Percentiles rank a stretch among this genome's conserved stretches.
Evolutionary conservation across 352 stramenopile genomes (phyloP).

Genomic region (Hyphochytrium catenoides): DNA sequence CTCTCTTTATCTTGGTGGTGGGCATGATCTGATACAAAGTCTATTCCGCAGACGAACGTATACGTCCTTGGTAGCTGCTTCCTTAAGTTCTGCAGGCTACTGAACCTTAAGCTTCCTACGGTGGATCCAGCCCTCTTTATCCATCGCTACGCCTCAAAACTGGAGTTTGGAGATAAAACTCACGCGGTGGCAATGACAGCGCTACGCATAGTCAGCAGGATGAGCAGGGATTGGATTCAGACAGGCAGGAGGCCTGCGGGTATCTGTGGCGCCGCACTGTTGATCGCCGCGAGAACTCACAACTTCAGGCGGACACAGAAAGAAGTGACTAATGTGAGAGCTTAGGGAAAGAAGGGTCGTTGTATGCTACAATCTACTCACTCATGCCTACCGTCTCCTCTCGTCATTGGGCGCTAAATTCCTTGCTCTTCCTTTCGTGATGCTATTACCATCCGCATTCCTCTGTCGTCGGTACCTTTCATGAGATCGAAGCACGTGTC

Average conservation of each 20-base stretch:
- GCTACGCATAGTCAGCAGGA: slow-evolving; percentile 79
- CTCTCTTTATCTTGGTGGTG: too few relatives aligned
- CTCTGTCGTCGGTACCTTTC: too few relatives aligned
- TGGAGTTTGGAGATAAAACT: slow-evolving; percentile 84
- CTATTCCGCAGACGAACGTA: too few relatives aligned
- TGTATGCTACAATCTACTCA: background rate
- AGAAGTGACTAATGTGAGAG: slow-evolving; percentile 38
- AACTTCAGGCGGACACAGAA: slow-evolving; percentile 62
- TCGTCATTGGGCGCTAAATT: too few relatives aligned
- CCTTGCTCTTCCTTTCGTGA: too few relatives aligned
- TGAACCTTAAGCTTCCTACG: slow-evolving; percentile 88
- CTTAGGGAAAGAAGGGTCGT: background rate
- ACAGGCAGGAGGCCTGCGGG: slow-evolving; percentile 82
- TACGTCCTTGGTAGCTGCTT: slow-evolving; percentile 61
- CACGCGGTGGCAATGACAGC: slow-evolving; percentile 82
- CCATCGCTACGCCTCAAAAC: slow-evolving; percentile 87
- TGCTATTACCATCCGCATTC: too few relatives aligned
- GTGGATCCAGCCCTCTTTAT: slow-evolving; percentile 98
- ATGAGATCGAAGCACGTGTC: too few relatives aligned
- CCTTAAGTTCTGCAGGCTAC: slow-evolving; percentile 70
- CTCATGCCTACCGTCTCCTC: slow-evolving; percentile 16
- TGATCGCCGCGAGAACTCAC: slow-evolving; percentile 89
- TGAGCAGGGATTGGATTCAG: slow-evolving; percentile 99
- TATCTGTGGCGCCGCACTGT: slow-evolving; percentile 85
- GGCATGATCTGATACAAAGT: too few relatives aligned